Base-by-base conservation (phyloP, 805 yeast species). In the Saturnispora zaruensis region DNA sequence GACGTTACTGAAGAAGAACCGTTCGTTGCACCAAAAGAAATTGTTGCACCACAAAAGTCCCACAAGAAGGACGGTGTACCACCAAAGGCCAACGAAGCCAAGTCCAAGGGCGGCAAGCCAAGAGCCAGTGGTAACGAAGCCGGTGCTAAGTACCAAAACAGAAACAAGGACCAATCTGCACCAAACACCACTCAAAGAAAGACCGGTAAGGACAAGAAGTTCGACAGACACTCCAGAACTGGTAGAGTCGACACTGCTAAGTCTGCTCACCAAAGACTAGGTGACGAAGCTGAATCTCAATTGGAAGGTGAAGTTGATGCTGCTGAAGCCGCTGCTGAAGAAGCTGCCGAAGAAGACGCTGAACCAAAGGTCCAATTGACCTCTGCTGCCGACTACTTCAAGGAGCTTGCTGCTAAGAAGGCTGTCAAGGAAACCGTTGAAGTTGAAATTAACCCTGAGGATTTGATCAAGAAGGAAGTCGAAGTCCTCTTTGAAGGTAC, bases 121-220 rank as follows among this genome's bases (percentile, higher is more conserved):
- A 70, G 86, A 61, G 88, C 80, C 42, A 72, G 87, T 61, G 95
- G 93, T 70, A 89, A 87, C 76, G 96, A 88, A 65, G 95, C 88
- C 61, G 96, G 95, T 56, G 72, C 82, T 69, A 82, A 74, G 70
- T 80, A 73, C 77, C 82, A 79, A 75, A 66, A 71, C 66, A 80
- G 83, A 69, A 93, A 93, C 78, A 77, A 79, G 60, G 65, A 74
- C 45, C 73, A 71, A 55, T 81, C 79, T 59, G 73, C 78, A 53
- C 78, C 77, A 59, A 79, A 79, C 53, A 55, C 74, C 60, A 78
- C 78, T 63, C 49, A 51, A 34, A 62, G 68, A 57, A 62, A 60
- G 44, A 67, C 78, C 62, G 71, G 75, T 66, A 79, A 79, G 72
- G 57, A 55, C 51, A 73, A 69, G 67, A 74, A 77, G 62, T 69